phyloP scores from a whole-genome alignment of 495 filamentous ascomycete genomes.

The Xeromyces bisporus region DNA sequence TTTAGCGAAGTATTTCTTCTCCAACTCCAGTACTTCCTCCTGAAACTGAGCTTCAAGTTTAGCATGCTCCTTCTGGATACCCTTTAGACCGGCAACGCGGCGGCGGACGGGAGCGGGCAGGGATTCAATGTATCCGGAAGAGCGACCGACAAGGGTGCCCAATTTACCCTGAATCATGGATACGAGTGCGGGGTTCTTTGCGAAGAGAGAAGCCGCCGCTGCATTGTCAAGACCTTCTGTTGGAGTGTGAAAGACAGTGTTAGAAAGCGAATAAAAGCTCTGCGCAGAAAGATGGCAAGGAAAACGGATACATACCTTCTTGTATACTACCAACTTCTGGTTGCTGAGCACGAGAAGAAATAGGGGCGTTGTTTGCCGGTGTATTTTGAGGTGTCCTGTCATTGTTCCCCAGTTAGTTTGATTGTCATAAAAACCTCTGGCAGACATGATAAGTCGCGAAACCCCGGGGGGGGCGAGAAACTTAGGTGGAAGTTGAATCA shows the following conservation, averaged over 20 bases:
- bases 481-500: background rate
- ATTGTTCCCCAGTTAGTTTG: too few species aligned
- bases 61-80: constrained; percentile 95
- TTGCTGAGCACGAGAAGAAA: constrained; percentile 93
- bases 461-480: too few species aligned
- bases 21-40: constrained; percentile 89
- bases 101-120: constrained; percentile 76
- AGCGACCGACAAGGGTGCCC: constrained; percentile 78
- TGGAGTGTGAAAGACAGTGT: background rate
- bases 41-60: constrained; percentile 97
- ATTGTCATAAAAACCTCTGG: too few species aligned
- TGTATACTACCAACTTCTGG: constrained; percentile 89
- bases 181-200: constrained; percentile 80
- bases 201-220: constrained; percentile 77
- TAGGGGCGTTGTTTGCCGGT: constrained; percentile 83
- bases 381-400: constrained; percentile 89
- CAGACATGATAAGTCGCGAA: too few species aligned
- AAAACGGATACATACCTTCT: constrained; percentile 61
- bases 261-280: background rate
- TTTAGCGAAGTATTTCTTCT: constrained; percentile 98
- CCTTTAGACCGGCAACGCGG: constrained; percentile 87
- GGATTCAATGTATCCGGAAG: constrained; percentile 95
- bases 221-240: constrained; percentile 81
- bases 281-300: constrained; percentile 4
- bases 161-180: constrained; percentile 96